Conservation (phyloP, 2,329 filamentous ascomycete species). For the Pseudocercospora crystallina region DNA sequence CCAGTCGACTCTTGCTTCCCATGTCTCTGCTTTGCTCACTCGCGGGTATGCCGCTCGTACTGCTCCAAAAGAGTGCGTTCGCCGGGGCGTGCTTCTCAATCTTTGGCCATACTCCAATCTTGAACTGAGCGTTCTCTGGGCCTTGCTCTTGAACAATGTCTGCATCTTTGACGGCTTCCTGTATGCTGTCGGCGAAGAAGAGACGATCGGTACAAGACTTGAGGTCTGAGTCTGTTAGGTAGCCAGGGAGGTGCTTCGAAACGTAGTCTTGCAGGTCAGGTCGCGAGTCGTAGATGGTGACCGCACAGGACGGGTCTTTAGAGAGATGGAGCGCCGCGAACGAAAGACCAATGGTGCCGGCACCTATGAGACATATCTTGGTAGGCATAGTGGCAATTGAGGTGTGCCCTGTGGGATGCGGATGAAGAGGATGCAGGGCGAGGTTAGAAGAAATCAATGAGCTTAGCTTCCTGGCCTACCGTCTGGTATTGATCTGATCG, state of each 20-base stretch:
- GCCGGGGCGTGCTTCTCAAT: constrained; percentile 48
- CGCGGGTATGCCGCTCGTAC: constrained; percentile 58
- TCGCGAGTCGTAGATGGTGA: constrained; percentile 54
- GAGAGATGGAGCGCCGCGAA: constrained; percentile 56
- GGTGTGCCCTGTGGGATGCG: no score
- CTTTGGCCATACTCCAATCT: constrained; percentile 52
- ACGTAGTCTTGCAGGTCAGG: constrained; percentile 50
- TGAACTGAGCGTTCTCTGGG: constrained; percentile 55
- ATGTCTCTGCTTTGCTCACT: constrained; percentile 49
- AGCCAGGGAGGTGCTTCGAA: constrained; percentile 42
- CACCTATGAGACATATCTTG: constrained; percentile 44
- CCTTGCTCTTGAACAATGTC: constrained; percentile 61
- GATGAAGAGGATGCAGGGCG: no score
- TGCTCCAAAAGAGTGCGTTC: constrained; percentile 56
- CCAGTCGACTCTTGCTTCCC: constrained; percentile 45
- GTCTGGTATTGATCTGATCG: no score
- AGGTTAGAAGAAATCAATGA: no score
- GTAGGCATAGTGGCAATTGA: constrained; percentile 1
- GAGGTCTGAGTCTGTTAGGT: constrained; percentile 37
- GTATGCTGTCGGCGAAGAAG: constrained; percentile 38
- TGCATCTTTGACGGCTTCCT: constrained; percentile 47
- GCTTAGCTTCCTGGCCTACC: no score
- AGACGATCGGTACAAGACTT: constrained; percentile 34
- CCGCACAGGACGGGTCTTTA: constrained; percentile 40
- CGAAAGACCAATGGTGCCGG: constrained; percentile 56